Conservation (phyloP, 2,329 filamentous ascomycete species). For the Beauveria brongniartii region DNA sequence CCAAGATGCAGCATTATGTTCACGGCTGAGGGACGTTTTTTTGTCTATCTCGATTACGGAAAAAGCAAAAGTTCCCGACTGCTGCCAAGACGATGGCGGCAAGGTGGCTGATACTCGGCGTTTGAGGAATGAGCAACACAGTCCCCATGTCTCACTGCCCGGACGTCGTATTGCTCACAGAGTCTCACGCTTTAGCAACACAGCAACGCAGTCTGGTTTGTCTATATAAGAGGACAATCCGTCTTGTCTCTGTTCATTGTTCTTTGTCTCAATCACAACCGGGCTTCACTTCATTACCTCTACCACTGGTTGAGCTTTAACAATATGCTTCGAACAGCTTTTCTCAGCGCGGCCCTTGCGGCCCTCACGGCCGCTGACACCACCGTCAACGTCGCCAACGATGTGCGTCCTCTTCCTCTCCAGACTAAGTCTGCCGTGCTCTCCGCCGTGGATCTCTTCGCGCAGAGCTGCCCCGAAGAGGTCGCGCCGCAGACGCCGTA, state of each 20-base stretch:
- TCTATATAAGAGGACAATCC: background rate
- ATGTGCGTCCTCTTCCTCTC: constrained; percentile 22
- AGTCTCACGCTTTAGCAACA: background rate
- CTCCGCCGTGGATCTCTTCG: constrained; percentile 23
- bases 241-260: background rate
- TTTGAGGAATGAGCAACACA: background rate
- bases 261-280: background rate
- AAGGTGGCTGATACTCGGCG: background rate
- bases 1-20: background rate
- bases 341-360: constrained; percentile 13
- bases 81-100: background rate
- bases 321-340: constrained; percentile 3
- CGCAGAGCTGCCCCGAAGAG: constrained; percentile 27
- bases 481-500: constrained; percentile 15
- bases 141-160: background rate
- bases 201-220: background rate
- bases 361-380: background rate
- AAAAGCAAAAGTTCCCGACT: constrained; percentile 1
- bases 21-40: background rate
- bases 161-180: background rate
- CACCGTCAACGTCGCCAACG: constrained; percentile 19
- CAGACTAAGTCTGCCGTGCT: constrained; percentile 15
- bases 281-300: background rate
- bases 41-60: too few species aligned
- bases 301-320: background rate